phyloP scores from a whole-genome alignment of 176 grass and related monocot species.

The Puccinellia tenuiflora region DNA sequence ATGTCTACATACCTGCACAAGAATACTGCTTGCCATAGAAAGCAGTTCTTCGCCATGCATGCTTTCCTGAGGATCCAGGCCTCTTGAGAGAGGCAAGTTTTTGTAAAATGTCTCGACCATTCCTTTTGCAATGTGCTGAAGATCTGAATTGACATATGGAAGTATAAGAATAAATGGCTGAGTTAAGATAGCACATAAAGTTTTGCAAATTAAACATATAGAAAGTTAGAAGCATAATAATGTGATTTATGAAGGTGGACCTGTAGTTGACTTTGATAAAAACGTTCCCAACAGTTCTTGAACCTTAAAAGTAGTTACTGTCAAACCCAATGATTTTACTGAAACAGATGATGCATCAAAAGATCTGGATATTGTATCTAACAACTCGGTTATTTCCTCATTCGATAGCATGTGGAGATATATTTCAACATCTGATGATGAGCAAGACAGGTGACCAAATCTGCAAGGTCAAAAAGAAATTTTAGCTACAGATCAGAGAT shows the following conservation, averaged over 20 bases:
- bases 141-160: slow-evolving; percentile 51
- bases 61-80: slow-evolving; percentile 91
- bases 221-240: background rate
- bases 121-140: slow-evolving; percentile 55
- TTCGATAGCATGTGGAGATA: slow-evolving; percentile 64
- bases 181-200: background rate
- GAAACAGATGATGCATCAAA: slow-evolving; percentile 49
- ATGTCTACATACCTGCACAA: slow-evolving; percentile 80
- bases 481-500: slow-evolving; percentile 1
- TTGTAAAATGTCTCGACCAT: slow-evolving; percentile 76
- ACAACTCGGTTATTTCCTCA: slow-evolving; percentile 57
- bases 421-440: slow-evolving; percentile 78
- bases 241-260: slow-evolving; percentile 8
- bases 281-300: slow-evolving; percentile 74
- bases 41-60: slow-evolving; percentile 95
- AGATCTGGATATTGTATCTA: slow-evolving; percentile 51
- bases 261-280: slow-evolving; percentile 55
- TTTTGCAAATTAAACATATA: slow-evolving; percentile 2
- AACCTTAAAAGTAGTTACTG: slow-evolving; percentile 67
- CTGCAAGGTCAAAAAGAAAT: slow-evolving; percentile 34
- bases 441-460: slow-evolving; percentile 84
- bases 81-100: slow-evolving; percentile 78
- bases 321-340: slow-evolving; percentile 53
- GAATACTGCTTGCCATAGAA: slow-evolving; percentile 73
- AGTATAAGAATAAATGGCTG: background rate